Evolutionary conservation across 768 basidiomycete genomes (phyloP), one percentile per base, ranked within the genome.

Genomic region (Suillus subaureus): DNA sequence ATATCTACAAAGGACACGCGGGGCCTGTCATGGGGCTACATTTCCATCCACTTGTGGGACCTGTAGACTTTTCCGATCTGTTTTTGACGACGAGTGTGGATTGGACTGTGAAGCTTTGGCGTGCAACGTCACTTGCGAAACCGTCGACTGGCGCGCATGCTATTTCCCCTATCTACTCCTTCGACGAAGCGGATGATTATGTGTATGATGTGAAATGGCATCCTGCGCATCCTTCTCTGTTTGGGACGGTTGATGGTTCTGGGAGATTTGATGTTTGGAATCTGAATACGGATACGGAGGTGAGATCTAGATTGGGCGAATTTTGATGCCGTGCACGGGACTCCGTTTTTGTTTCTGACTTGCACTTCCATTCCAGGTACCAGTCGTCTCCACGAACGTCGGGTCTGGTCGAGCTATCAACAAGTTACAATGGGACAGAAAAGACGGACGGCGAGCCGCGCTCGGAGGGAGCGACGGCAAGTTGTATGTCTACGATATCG

Each of bases 121-220:
- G 95, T 49, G 86, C 93, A 9, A 93, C 89, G 78, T 87, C 86
- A 13, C 79, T 90, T 45, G 82, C 90, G 51, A 93, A 93, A 77
- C 86, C 92, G 9, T 89, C 90, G 8, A 88, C 89, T 43, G 72
- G 80, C 0, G 80, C 81, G 21, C 75, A 75, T 11, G 75, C 77
- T 21, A 82, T 96, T n/a, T 54, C 86, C 0, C 93, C 97, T 3
- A 70, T 99, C 28, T 92, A 96, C 74, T 95, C 94, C 47, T 99
- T 99, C 72, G 97, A 99, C 69, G 97, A 98, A 77, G 93, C 96
- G 15, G 95, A 96, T 74, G 97, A 99, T 76, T 98, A 99, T 75
- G 97, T 99, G 12, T 99, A 97, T 79, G 97, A 98, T 79, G 96
- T 94, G 55, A 93, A 91, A 75, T 99, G 97, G 97, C 97, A 99